Percentiles rank a stretch among this genome's conserved stretches.
phyloP scores from a whole-genome alignment of 225 moss, liverwort and hornwort species.

The Ulota crispa region DNA sequence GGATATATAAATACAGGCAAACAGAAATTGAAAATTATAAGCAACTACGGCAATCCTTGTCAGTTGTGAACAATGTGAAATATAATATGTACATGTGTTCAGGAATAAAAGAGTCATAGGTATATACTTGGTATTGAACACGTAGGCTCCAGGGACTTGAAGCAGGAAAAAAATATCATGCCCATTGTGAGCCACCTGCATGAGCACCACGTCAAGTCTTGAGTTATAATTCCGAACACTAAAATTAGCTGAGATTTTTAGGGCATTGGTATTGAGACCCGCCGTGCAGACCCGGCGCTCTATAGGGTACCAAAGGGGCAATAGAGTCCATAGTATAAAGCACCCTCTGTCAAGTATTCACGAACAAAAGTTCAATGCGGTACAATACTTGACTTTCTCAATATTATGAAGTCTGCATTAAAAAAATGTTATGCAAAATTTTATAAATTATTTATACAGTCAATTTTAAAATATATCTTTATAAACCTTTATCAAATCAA shows the following conservation, averaged over 20 bases:
- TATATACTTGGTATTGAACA: slow-evolving; percentile 62
- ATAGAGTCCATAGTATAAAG: neutral
- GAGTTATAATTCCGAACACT: neutral
- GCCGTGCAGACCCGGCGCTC: neutral
- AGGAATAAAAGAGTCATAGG: slow-evolving; percentile 4
- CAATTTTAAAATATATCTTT: too few species aligned
- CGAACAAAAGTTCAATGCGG: too few species aligned
- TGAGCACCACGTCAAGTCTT: slow-evolving; percentile 20
- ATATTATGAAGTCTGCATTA: too few species aligned
- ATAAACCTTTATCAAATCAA: too few species aligned
- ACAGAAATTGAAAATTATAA: slow-evolving; percentile 3
- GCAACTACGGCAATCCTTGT: neutral
- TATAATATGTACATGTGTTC: neutral
- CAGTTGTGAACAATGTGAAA: neutral
- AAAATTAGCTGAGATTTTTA: neutral
- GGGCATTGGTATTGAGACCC: neutral
- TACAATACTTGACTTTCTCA: too few species aligned
- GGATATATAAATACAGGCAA: slow-evolving; percentile 4
- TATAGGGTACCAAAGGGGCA: neutral
- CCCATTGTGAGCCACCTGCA: slow-evolving; percentile 95
- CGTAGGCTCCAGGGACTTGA: slow-evolving; percentile 76
- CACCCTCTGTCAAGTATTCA: neutral
- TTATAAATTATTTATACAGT: too few species aligned
- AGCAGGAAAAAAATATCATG: slow-evolving; percentile 81
- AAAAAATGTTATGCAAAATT: too few species aligned